phyloP scores from a whole-genome alignment of 192 early-diverging fungal genomes.

The Physocladia obscura region DNA sequence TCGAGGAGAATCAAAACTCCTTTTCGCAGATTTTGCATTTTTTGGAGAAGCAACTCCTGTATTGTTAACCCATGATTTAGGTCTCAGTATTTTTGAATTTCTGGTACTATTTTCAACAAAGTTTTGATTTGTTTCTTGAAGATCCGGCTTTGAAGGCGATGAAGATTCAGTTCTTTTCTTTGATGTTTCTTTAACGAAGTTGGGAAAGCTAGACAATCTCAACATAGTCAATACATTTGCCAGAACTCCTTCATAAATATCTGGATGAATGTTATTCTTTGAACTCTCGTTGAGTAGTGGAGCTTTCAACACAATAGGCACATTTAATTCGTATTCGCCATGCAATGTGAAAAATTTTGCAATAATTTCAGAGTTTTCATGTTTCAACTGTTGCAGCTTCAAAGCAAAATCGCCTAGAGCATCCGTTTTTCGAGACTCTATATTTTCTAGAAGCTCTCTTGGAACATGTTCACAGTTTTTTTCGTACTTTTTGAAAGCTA shows the following conservation, averaged over 20 bases:
- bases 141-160: background rate
- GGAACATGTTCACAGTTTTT: constrained; percentile 3
- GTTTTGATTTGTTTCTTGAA: background rate
- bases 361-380: constrained; percentile 6
- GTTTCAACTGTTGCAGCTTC: background rate
- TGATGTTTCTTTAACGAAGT: constrained; percentile 25
- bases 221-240: constrained; percentile 21
- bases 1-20: no score
- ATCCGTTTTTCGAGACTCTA: no score
- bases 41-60: no score
- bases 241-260: constrained; percentile 24
- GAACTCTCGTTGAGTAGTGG: background rate
- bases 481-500: constrained; percentile 10
- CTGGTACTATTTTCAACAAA: background rate
- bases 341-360: constrained; percentile 10
- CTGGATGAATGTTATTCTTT: constrained; percentile 30
- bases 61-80: background rate
- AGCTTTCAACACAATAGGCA: constrained; percentile 17
- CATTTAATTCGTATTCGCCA: constrained; percentile 27
- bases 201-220: constrained; percentile 30
- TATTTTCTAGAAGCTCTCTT: background rate
- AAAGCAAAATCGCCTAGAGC: background rate
- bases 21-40: no score
- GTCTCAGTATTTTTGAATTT: background rate
- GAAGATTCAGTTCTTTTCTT: background rate